Evolutionary conservation across 257 asterid genomes (phyloP), one percentile per base, ranked within the genome.

Genomic region (Solanum piurae): DNA sequence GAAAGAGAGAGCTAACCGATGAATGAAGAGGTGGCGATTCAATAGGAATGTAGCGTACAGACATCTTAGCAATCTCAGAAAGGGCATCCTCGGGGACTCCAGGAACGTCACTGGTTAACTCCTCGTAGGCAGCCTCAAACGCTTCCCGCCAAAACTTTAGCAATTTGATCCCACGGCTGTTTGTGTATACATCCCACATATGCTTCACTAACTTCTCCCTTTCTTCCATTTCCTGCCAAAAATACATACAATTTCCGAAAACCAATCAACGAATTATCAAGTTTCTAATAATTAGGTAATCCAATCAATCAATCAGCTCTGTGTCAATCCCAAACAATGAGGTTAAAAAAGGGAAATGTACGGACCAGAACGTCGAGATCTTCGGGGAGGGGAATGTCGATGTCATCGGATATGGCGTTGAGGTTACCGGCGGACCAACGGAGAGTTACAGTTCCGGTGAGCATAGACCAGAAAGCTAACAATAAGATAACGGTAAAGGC

Each of bases 121-220:
- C 95, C 92, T 95, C 99, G 31, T 92, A 95, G 7, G 99, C 98
- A 25, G 98, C 98, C 87, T 94, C 98, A 88, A 96, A 95, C 8
- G 99, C 98, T 66, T 95, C 94, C 91, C 94, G 98, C 99, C 98
- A 96, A 89, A 95, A 96, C 40, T 93, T 92, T 5, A 90, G 88
- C 93, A 95, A 89, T 88, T 92, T 94, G 90, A 93, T 91, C 89
- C 96, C 94, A 68, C 91, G 93, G 89, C 95, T 91, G 87, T 92
- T 94, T 74, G 94, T 91, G 64, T 96, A 96, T 89, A 95, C 98
- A 91, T 95, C 98, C 99, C 99, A 96, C 98, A 95, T 94, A 84
- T 94, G 98, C 91, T 91, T 93, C 95, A 95, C 99, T 93, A 94
- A 60, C 88, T 92, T 94, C 96, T 94, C 98, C 90, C 99, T 95